Base-by-base conservation (phyloP, 768 basidiomycete genomes). In the Tricholoma matsutake region DNA sequence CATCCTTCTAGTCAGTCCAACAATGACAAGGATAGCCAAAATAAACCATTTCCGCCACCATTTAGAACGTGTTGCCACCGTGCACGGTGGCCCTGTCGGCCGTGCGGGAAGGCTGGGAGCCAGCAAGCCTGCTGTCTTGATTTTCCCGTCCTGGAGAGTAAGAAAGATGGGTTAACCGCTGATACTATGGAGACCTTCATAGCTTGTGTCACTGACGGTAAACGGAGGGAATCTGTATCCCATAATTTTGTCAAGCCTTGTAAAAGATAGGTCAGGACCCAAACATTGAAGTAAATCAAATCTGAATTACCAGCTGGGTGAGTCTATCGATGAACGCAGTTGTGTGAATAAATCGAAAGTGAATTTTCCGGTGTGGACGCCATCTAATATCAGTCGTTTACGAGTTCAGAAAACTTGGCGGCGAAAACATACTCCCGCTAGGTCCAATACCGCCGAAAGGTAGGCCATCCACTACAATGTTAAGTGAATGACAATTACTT, bases 261-360 rank as follows among this genome's bases (percentile, higher is more conserved):
- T 34, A 49, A 22, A 14, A 14, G 43, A 39, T n/a, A 22, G n/a
- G 22, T 54, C 54, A 61, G 60, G 29, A 34, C 18, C 41, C 6
- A 18, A 28, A n/a, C 80, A 76, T 8, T 25, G 37, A 25, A 22
- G 22, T n/a, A 22, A 2, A 41, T 31, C 22, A 20, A 56, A 25
- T 18, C 45, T 49, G 57, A 64, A 78, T 47, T 63, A 88, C 87
- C 82, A 84, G 69, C 78, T 71, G 4, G 89, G 87, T 20, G 83
- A 80, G 62, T 88, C 83, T 35, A 83, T 56, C 0, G 87, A 83
- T 4, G 86, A 69, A 55, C 93, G 82, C 25, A 83, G 64, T 69
- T 94, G 91, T 0, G 91, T 92, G 74, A 95, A 94, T 68, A 82
- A 76, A 61, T 92, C 88, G 64, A 94, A 94, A 4, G 79, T 76